Base-by-base conservation (phyloP, 495 filamentous ascomycete genomes). In the Talaromyces nanjingensis region DNA sequence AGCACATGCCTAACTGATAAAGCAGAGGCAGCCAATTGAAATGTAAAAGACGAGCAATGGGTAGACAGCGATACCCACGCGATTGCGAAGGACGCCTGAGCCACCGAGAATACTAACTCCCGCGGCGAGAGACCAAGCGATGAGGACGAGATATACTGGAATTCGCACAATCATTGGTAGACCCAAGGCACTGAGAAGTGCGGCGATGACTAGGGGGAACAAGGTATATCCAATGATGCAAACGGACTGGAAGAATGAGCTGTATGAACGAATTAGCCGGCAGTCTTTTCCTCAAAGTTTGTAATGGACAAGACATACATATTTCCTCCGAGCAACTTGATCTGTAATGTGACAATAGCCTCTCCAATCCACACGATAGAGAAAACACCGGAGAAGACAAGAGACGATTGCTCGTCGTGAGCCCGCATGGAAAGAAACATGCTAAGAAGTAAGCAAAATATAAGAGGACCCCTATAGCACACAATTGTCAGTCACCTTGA, bases 211-310 rank as follows among this genome's bases (percentile, higher is more conserved):
- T 42, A 98, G 83, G n/a, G 94, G 94, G 79, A 98, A 98, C 61
- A 98, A 87, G 2, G 94, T 98, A 76, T 98, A 98, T 39, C 94
- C 94, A 73, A 98, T 98, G 69, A 98, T 96, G 74, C 91, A 96
- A 66, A 98, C 84, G 55, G 91, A 93, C 75, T 98, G 94, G 79
- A 96, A 93, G 76, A 98, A 98, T 27, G 94, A 96, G 66, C 94
- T 98, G 67, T 56, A 70, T 22, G 25, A 64, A 16, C 24, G 39
- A 49, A 22, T 25, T 37, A 52, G 22, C 22, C 34, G 18, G 37
- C 14, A 6, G 1, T n/a, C 7, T 42, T 22, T 11, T 7, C 14
- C 18, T 14, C 7, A 20, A 52, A 18, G 16, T 33, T 14, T 57
- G 8, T 14, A 31, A 33, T 2, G 18, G 16, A 0, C 1, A 34